Evolutionary conservation across 163 green algal species (phyloP).

Genomic region (Scenedesmus sp.): DNA sequence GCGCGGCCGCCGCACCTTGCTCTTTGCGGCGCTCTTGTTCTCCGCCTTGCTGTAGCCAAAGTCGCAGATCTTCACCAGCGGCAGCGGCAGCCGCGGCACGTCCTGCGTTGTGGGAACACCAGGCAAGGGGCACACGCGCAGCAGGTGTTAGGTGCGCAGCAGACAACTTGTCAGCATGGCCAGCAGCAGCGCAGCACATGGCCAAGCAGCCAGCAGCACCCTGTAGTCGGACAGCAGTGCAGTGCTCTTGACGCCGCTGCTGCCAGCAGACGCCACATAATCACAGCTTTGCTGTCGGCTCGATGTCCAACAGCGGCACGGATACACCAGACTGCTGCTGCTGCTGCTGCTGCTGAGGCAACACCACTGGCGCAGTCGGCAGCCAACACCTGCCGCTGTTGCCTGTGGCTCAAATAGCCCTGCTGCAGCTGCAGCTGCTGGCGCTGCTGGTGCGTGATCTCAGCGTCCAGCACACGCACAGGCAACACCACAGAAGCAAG

Average conservation of each 20-base stretch:
- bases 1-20: conserved; percentile 67
- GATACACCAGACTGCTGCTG: too few species aligned
- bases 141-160: neutral
- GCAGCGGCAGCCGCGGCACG: conserved; percentile 39
- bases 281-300: too few species aligned
- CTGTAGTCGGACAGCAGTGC: neutral
- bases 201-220: neutral
- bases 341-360: too few species aligned
- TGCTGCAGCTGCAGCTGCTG: too few species aligned
- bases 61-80: conserved; percentile 95
- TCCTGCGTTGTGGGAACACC: neutral
- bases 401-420: too few species aligned
- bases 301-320: too few species aligned
- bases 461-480: too few species aligned
- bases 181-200: neutral
- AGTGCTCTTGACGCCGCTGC: neutral
- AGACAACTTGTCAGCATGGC: neutral
- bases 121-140: neutral
- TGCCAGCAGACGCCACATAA: too few species aligned
- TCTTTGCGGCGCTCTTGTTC: conserved; percentile 34
- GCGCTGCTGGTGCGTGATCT: too few species aligned
- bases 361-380: too few species aligned
- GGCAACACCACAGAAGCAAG: too few species aligned
- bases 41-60: conserved; percentile 92
- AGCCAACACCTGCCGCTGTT: too few species aligned